Evolutionary conservation across 768 basidiomycete species (phyloP).

Genomic region (Naematelia encephala): DNA sequence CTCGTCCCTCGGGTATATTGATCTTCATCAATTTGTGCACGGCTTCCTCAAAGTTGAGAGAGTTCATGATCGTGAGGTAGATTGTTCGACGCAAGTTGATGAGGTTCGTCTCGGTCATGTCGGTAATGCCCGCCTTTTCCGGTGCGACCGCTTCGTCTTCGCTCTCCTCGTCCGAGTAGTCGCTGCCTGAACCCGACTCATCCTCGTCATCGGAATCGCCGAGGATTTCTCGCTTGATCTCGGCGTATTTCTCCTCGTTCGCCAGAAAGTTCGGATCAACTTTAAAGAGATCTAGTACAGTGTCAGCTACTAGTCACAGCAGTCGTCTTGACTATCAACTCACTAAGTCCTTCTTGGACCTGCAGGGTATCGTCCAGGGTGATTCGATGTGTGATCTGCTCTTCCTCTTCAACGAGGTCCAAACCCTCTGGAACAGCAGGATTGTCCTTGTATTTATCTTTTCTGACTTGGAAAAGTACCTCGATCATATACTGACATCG

Average conservation of each 20-base stretch:
- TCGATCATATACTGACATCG: conserved; percentile 99
- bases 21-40: conserved; percentile 96
- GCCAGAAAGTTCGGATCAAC: conserved; percentile 79
- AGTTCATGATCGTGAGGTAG: conserved; percentile 98
- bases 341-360: conserved; percentile 90
- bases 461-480: conserved; percentile 96
- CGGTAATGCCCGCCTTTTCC: conserved; percentile 85
- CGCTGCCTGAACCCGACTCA: conserved; percentile 59
- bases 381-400: conserved; percentile 93
- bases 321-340: conserved; percentile 49
- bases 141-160: conserved; percentile 58
- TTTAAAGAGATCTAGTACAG: conserved; percentile 81
- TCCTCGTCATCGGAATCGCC: conserved; percentile 61
- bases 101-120: conserved; percentile 89
- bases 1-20: conserved; percentile 84
- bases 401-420: conserved; percentile 95
- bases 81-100: conserved; percentile 91
- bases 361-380: conserved; percentile 88
- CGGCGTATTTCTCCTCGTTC: conserved; percentile 89
- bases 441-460: conserved; percentile 99
- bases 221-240: conserved; percentile 88
- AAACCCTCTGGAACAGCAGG: conserved; percentile 89
- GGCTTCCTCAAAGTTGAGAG: conserved; percentile 95
- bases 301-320: conserved; percentile 7
- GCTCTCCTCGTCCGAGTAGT: conserved; percentile 63